Percentiles rank a stretch among this genome's conserved stretches.
Conservation (phyloP, 176 grass and related monocot species). For the Oryza officinalis region DNA sequence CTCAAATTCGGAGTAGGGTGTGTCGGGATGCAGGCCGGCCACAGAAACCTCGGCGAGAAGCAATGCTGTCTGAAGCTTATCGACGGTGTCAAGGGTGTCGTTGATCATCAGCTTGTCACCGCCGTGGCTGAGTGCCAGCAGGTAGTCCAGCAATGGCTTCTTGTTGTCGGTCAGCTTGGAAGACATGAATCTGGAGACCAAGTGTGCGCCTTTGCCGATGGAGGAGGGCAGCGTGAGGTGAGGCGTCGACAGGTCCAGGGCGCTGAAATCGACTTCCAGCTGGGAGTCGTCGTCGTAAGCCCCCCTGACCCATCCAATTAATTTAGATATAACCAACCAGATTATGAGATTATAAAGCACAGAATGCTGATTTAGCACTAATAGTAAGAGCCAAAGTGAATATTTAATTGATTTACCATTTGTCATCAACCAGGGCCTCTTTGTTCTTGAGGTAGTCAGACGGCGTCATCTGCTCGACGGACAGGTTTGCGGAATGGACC, state of each 20-base stretch:
- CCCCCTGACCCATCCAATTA: constrained; percentile 15
- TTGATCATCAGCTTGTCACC: constrained; percentile 94
- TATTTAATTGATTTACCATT: constrained; percentile 43
- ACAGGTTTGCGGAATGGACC: constrained; percentile 60
- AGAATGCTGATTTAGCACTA: not conserved
- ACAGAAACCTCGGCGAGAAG: constrained; percentile 79
- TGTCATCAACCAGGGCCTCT: constrained; percentile 56
- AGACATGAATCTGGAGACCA: constrained; percentile 75
- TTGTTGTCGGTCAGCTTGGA: constrained; percentile 67
- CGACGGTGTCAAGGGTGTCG: constrained; percentile 60
- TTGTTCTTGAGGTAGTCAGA: constrained; percentile 68
- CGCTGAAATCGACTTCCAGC: constrained; percentile 83
- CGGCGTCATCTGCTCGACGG: constrained; percentile 58
- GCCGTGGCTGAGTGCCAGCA: constrained; percentile 61
- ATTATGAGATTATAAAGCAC: not conserved
- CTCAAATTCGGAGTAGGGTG: constrained; percentile 78
- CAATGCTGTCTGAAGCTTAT: constrained; percentile 87
- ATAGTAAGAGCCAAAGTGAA: not conserved
- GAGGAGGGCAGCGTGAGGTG: constrained; percentile 77
- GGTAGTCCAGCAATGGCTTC: constrained; percentile 81
- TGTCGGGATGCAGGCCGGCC: constrained; percentile 59
- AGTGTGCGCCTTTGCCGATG: constrained; percentile 82
- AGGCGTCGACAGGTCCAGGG: constrained; percentile 71
- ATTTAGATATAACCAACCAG: not conserved
- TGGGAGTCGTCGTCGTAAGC: constrained; percentile 68